Percentiles rank a stretch among this genome's conserved stretches.
Conservation (phyloP, 108 stramenopile species). For the Pseudonitzschia pungens region DNA sequence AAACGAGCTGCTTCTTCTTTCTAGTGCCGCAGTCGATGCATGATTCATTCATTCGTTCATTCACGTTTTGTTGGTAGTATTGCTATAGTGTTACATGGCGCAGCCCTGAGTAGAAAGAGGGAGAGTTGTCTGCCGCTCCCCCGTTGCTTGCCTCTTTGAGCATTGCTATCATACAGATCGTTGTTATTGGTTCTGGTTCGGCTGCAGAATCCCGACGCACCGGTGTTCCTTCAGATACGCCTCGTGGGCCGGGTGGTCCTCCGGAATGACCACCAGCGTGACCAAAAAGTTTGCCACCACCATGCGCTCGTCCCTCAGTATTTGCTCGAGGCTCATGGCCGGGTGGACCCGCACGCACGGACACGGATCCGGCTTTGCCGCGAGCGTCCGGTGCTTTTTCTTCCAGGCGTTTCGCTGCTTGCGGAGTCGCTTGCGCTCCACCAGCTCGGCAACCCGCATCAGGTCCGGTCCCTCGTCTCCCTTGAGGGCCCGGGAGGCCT, state of each 20-base stretch:
- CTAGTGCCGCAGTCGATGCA: too few relatives aligned
- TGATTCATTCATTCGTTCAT: too few relatives aligned
- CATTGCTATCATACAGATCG: too few relatives aligned
- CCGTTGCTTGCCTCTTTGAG: too few relatives aligned
- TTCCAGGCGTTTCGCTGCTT: slow-evolving; percentile 83
- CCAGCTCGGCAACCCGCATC: slow-evolving; percentile 62
- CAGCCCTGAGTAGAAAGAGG: too few relatives aligned
- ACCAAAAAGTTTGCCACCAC: slow-evolving; percentile 87
- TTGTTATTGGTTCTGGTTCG: too few relatives aligned
- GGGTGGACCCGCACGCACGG: slow-evolving; percentile 83
- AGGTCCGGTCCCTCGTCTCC: slow-evolving; percentile 89
- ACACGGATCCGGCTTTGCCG: slow-evolving; percentile 68
- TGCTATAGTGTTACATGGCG: too few relatives aligned
- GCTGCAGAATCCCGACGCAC: slow-evolving; percentile 75
- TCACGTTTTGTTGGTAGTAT: too few relatives aligned
- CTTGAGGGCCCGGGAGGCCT: slow-evolving; percentile 79
- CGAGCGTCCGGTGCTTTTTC: slow-evolving; percentile 74
- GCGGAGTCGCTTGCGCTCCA: slow-evolving; percentile 81
- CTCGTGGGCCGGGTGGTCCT: slow-evolving; percentile 80
- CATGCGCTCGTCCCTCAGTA: slow-evolving; percentile 61
- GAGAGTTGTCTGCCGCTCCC: too few relatives aligned
- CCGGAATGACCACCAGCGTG: slow-evolving; percentile 78
- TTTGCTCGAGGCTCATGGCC: slow-evolving; percentile 60
- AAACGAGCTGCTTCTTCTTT: too few relatives aligned
- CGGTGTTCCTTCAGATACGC: slow-evolving; percentile 79